Percentiles rank a stretch among this genome's conserved stretches.
Conservation (phyloP, 2,329 filamentous ascomycete genomes). For the Arthrobotrys pseudoclavata region DNA sequence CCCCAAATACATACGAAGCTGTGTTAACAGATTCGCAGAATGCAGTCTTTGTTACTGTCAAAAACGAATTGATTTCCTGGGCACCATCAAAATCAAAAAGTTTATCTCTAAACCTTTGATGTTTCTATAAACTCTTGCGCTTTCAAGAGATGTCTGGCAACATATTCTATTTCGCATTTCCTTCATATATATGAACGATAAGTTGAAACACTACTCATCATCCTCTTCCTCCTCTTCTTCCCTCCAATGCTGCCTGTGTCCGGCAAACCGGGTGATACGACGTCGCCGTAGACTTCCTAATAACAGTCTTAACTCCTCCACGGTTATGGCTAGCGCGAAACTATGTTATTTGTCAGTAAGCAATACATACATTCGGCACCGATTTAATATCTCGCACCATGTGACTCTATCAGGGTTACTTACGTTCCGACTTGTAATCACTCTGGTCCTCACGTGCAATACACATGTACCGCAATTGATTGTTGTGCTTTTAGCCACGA, state of each 20-base stretch:
- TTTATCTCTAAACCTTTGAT: neutral
- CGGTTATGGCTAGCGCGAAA: neutral
- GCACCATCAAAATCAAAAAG: no score
- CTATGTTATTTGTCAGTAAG: neutral
- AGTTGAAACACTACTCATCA: no score
- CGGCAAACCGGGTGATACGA: constrained; percentile 5
- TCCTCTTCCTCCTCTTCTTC: constrained; percentile 1
- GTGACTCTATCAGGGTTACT: no score
- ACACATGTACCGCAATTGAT: neutral
- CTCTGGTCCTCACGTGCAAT: neutral
- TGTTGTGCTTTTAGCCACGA: neutral
- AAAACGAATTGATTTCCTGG: no score
- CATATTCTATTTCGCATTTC: neutral
- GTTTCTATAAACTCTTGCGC: no score
- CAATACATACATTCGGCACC: no score
- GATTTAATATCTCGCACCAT: no score
- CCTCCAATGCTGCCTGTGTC: neutral
- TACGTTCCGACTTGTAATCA: neutral
- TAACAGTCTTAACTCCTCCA: neutral
- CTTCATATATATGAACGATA: no score
- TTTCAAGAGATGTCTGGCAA: neutral
- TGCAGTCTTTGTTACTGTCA: no score
- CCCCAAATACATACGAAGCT: neutral
- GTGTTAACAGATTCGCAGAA: no score
- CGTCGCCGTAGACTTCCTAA: neutral